Base-by-base conservation (phyloP, 1,284 basidiomycete genomes). In the Hypsizygus ulmarius region DNA sequence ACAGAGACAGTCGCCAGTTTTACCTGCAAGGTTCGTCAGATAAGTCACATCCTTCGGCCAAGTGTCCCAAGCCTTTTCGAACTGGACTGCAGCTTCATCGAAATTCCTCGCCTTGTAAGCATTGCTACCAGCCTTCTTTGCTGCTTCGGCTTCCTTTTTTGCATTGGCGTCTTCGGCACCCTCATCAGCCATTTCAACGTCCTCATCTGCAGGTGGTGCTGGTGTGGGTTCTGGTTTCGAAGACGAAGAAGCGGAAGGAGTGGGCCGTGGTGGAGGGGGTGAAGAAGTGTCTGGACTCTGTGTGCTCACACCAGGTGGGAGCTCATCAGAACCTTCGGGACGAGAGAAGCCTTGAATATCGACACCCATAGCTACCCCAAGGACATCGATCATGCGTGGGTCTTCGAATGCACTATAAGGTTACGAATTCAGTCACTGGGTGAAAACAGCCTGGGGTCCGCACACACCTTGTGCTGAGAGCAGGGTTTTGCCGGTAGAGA, bases 11-110 rank as follows among this genome's bases (percentile, higher is more conserved):
- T 18, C 12, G 43, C 25, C 14, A 38, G 5, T 70, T 84, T 54
- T 56, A 90, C 90, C 90, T 57, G 82, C 83, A 37, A 94, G 69
- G 68, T 97, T 97, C 43, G 91, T 93, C 51, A 99, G 75, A 79
- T 88, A 98, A 5, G 93, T 92, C 57, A 97, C 80, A 67, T 99
- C 94, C 70, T 97, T 91, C 40, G 92, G 90, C 80, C 87, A 93
- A 11, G 83, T 64, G 45, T 97, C 92, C 95, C 96, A 98, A 3
- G 96, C 96, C 64, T 90, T 87, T 57, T 81, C 68, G 70, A 90
- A 96, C 53, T 82, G 77, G 48, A 77, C 72, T 39, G 79, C 80
- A 9, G 93, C 91, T 54, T 80, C 79, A 25, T 79, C 81, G 57
- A 95, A 88, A 51, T 87, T 79, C 54, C 87, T 81, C 61, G 87